Evolutionary conservation across 129 eudicot species (phyloP), one percentile per base, ranked within the genome.

Genomic region (Lactuca saligna): DNA sequence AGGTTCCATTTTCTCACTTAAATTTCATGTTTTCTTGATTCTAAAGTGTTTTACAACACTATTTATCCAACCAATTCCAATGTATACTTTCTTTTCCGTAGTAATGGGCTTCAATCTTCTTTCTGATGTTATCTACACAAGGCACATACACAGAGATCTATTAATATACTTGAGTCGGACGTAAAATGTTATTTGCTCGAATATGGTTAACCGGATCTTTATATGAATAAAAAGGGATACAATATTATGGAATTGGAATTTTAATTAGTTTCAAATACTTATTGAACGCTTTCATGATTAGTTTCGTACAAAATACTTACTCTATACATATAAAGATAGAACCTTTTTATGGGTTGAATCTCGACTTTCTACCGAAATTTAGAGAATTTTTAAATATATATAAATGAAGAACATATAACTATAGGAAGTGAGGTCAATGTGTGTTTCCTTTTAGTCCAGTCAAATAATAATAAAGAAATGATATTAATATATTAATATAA

Each of bases 201-300:
- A 31, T 72, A 53, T 62, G 60, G 54, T 37, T 62, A 48, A 25
- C 35, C 76, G 37, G 69, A 60, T 71, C 76, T 62, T 61, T 1
- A 38, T 37, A 32, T 56, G 25, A 17, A 54, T 44, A 41, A 55
- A 13, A 41, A 73, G 39, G 14, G 55, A 44, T 17, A 29, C 72
- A 74, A 55, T 14, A 17, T 65, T 55, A 15, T 56, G 48, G 53
- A 61, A 34, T 35, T 17, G 34, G 6, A 13, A 20, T n/a, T 35
- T 20, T 20, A 20, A 20, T 12, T 33, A 6, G 13, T 17, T 17
- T 15, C 17, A 46, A 61, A 3, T 17, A 3, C 37, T 37, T 20
- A 39, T 57, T 51, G 39, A 8, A 16, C 12, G 4, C 9, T 17
- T 64, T 46, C 39, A 20, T 20, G 20, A 16, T 64, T 12, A 12